These are phyloP conservation scores for Onygenales sp. DNA, from an alignment of 2,329 filamentous ascomycete species.

Conservation along the genomic window DNA sequence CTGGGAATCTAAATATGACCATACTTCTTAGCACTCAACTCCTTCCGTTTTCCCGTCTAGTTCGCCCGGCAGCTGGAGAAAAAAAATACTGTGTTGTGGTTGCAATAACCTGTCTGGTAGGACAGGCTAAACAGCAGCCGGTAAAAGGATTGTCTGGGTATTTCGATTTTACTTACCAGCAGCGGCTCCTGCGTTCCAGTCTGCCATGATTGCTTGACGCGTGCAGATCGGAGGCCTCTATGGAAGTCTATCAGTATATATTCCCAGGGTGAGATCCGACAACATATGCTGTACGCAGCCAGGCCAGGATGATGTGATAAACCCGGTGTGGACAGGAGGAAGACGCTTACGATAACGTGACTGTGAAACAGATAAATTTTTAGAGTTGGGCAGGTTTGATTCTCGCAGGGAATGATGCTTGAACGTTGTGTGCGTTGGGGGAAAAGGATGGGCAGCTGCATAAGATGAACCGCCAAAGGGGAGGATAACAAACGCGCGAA, in stretches of 20 bases:
- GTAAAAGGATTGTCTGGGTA: neutral
- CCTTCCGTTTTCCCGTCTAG: neutral
- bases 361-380: too few relatives aligned
- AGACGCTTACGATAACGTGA: too few relatives aligned
- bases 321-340: too few relatives aligned
- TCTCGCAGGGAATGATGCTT: neutral
- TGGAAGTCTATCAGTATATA: too few relatives aligned
- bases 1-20: neutral
- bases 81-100: neutral
- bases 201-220: constrained; percentile 1
- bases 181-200: constrained; percentile 4
- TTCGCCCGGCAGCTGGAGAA: neutral
- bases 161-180: neutral
- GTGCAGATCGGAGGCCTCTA: neutral
- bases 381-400: neutral
- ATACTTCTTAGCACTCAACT: neutral
- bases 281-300: too few relatives aligned
- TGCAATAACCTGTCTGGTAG: neutral
- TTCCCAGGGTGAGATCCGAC: too few relatives aligned
- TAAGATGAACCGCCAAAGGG: neutral
- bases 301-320: too few relatives aligned
- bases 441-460: neutral
- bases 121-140: neutral
- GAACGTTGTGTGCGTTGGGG: neutral
- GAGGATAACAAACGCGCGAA: neutral